Evolutionary conservation across 345 rosid genomes (phyloP), one percentile per base, ranked within the genome.

Genomic region (Boechera retrofracta): DNA sequence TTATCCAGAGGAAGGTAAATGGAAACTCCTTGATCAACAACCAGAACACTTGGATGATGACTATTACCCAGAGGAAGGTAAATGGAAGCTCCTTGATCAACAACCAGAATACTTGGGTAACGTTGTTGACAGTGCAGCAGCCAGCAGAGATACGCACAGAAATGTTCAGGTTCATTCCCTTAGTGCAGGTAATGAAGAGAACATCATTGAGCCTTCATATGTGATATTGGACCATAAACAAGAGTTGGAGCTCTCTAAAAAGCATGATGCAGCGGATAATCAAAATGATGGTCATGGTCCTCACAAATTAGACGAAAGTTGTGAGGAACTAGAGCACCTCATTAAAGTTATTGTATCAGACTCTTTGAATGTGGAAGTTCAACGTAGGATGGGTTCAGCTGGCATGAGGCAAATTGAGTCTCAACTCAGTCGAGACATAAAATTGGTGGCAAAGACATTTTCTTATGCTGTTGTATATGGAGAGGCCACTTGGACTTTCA

Each of bases 1-100:
- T 73, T 77, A 86, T 76, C 96, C 97, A 32, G 98, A 94, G 82
- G 98, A 89, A 72, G 95, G 92, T 71, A 86, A 89, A 71, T 92
- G 97, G 97, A 92, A 85, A 81, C 92, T 94, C 56, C 72, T 88
- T 82, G 95, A 92, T 86, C 95, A 92, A 81, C 90, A 83, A 72
- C 85, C 89, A 21, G 87, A 81, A 74, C 71, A 53, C 67, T 42
- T 53, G 65, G 82, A 61, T 64, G 11, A 51, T 44, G 92, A 94
- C 87, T 94, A 90, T 74, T 78, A 86, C 74, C 95, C 97, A 31
- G 98, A 94, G 81, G 97, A 87, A 67, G 95, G 91, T 68, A 88
- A 89, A 67, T 92, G 95, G 97, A 92, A 84, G 82, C 92, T 94
- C 55, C 69, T 86, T 81, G 93, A 92, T 86, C 92, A 92, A 82